A percentile compares a stretch with the other conserved stretches of the same genome.
phyloP scores from a whole-genome alignment of 1,139 yeast species.

The Hyphopichia buzzinii region DNA sequence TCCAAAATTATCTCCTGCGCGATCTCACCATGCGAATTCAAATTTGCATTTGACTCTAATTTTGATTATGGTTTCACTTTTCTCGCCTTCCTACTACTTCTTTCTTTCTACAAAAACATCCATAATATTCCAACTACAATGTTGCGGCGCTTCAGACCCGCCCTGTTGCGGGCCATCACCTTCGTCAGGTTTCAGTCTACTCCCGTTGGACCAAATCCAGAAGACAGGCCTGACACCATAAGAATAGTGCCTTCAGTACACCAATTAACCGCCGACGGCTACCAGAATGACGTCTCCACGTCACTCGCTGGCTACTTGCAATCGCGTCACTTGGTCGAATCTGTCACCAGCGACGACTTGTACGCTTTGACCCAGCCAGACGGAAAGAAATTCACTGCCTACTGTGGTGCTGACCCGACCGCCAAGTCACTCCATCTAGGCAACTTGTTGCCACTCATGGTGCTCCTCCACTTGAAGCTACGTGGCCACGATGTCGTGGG shows the following conservation, averaged over 20 bases:
- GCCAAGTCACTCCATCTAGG: constrained; percentile 90
- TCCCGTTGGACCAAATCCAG: background rate
- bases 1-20: no score
- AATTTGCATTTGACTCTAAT: no score
- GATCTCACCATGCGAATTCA: no score
- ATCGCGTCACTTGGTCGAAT: constrained; percentile 47
- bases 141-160: no score
- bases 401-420: constrained; percentile 97
- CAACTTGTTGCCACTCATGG: constrained; percentile 82
- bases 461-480: constrained; percentile 75
- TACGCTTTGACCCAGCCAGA: constrained; percentile 32
- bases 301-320: constrained; percentile 47
- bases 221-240: constrained; percentile 21
- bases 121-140: no score
- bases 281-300: constrained; percentile 28
- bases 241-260: constrained; percentile 39
- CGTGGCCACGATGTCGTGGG: constrained; percentile 84
- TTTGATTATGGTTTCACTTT: no score
- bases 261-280: constrained; percentile 25
- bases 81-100: no score
- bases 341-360: constrained; percentile 47
- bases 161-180: no score
- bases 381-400: constrained; percentile 51
- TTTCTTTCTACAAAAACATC: no score
- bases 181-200: background rate